Conservation (phyloP, 371 early-diverging fungal genomes). For the Actinomortierella ambigua region DNA sequence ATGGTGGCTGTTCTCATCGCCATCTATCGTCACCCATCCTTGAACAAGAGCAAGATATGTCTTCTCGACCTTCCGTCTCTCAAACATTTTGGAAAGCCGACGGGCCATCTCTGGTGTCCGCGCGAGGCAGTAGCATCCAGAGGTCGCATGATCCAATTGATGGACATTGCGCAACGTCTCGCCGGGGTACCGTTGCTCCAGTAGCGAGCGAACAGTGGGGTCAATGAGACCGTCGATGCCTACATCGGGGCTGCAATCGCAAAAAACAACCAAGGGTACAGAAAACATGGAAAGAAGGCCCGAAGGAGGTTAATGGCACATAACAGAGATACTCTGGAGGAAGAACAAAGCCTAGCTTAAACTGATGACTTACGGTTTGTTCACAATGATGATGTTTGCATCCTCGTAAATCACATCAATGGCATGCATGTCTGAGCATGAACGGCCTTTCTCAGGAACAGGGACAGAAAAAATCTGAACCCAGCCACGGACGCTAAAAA, state of each 20-base stretch:
- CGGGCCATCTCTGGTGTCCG: constrained; percentile 46
- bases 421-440: too few species aligned
- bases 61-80: constrained; percentile 48
- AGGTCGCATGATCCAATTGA: constrained; percentile 52
- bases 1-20: constrained; percentile 12
- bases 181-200: neutral
- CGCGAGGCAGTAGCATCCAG: constrained; percentile 50
- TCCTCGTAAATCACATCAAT: too few species aligned
- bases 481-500: too few species aligned
- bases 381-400: too few species aligned
- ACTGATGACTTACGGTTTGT: too few species aligned
- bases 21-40: constrained; percentile 37
- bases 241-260: constrained; percentile 10
- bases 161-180: constrained; percentile 47
- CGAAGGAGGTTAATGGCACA: too few species aligned
- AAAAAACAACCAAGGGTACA: neutral
- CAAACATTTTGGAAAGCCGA: constrained; percentile 43
- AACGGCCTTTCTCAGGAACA: too few species aligned
- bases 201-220: constrained; percentile 9
- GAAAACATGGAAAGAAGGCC: neutral
- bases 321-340: too few species aligned
- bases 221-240: constrained; percentile 14
- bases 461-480: too few species aligned
- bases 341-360: too few species aligned
- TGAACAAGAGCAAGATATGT: constrained; percentile 53